Conservation (phyloP, 1,139 yeast genomes). For the Meyerozyma carpophila region DNA sequence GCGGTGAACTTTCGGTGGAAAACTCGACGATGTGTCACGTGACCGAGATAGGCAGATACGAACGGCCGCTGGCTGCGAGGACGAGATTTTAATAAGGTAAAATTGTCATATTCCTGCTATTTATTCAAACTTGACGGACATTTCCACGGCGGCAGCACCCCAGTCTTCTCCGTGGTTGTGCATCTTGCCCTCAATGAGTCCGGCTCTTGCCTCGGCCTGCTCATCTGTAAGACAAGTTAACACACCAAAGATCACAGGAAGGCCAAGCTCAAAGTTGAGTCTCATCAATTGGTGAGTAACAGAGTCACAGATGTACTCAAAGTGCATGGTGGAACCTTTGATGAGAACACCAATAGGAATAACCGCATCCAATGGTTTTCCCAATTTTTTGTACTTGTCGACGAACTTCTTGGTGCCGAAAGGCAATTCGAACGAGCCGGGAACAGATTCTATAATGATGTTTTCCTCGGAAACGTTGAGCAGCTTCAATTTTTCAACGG, state of each 20-base stretch:
- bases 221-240: constrained; percentile 90
- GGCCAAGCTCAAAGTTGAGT: constrained; percentile 61
- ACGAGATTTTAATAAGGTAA: not conserved
- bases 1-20: not conserved
- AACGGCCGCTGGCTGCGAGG: not conserved
- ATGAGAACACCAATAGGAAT: constrained; percentile 93
- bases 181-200: constrained; percentile 64
- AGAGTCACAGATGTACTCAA: constrained; percentile 92
- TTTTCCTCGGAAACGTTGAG: constrained; percentile 73
- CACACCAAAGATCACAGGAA: constrained; percentile 89
- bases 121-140: constrained; percentile 53
- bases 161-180: constrained; percentile 98
- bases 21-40: constrained; percentile 1
- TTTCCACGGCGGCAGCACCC: constrained; percentile 99
- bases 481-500: constrained; percentile 50
- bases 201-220: constrained; percentile 92
- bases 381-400: constrained; percentile 39
- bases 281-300: constrained; percentile 84
- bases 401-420: constrained; percentile 60
- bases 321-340: constrained; percentile 97
- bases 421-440: constrained; percentile 93
- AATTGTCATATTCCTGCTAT: not conserved
- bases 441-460: constrained; percentile 78
- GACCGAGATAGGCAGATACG: not conserved
- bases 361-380: constrained; percentile 68